Evolutionary conservation across 2,329 filamentous ascomycete genomes (phyloP).

Genomic region (Ceratocystis variospora): DNA sequence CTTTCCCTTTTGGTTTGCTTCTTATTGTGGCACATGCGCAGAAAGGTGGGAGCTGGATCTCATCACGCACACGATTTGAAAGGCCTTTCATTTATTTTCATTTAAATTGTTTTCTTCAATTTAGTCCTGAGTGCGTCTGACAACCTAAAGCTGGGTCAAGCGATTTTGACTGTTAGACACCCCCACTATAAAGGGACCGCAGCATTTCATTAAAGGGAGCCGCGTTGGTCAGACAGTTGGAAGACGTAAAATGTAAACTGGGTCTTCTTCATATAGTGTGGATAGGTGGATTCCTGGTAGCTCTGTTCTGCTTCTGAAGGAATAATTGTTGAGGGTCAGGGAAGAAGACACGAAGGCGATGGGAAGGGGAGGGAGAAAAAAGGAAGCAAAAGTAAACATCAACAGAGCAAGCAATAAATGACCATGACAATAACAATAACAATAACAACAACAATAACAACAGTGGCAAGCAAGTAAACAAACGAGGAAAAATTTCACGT

Average conservation of each 20-base stretch:
- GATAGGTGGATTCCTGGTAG: neutral
- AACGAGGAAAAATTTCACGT: neutral
- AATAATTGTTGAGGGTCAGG: constrained; percentile 1
- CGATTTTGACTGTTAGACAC: neutral
- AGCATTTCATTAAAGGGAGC: neutral
- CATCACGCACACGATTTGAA: neutral
- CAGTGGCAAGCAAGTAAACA: neutral
- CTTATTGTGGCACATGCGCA: neutral
- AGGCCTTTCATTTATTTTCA: neutral
- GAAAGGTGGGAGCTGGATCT: neutral
- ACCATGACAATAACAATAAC: neutral
- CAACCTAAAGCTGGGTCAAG: neutral
- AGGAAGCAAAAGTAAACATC: constrained; percentile 4
- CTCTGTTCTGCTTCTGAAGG: neutral
- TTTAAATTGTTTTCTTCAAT: neutral
- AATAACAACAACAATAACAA: neutral
- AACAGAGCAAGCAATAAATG: neutral
- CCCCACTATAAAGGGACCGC: neutral
- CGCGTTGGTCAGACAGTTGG: neutral
- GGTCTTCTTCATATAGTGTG: neutral
- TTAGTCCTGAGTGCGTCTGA: neutral
- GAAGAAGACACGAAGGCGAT: neutral
- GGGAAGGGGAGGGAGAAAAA: neutral
- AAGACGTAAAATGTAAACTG: neutral
- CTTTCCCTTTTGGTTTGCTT: neutral